Percentiles rank a stretch among this genome's conserved stretches.
Conservation (phyloP, 192 early-diverging fungal genomes). For the Coemansia sp. region DNA sequence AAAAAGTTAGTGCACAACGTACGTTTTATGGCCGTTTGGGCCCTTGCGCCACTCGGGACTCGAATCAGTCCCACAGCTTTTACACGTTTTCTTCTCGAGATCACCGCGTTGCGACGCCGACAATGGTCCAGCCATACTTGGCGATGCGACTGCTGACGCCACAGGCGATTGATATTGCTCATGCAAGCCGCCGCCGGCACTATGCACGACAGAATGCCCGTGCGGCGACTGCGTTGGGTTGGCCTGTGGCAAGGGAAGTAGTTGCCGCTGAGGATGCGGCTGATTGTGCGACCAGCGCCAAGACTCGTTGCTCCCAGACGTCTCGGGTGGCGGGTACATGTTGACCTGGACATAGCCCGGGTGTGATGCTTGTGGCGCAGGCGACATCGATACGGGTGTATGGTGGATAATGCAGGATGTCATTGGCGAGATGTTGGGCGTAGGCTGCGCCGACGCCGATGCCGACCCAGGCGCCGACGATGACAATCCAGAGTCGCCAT, state of each 20-base stretch:
- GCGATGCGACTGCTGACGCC: constrained; percentile 33
- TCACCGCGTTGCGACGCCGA: constrained; percentile 22
- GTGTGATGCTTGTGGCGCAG: constrained; percentile 31
- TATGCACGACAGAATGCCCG: constrained; percentile 18
- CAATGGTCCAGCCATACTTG: constrained; percentile 26
- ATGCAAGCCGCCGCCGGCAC: constrained; percentile 12
- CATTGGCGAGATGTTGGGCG: constrained; percentile 46
- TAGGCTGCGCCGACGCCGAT: constrained; percentile 29
- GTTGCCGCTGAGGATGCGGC: constrained; percentile 13
- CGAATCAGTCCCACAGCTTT: constrained; percentile 55
- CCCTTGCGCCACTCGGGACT: constrained; percentile 61
- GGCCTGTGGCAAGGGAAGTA: constrained; percentile 19
- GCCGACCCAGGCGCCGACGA: background rate
- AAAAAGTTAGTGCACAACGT: constrained; percentile 22
- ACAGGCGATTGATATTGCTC: constrained; percentile 47
- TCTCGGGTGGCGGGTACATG: constrained; percentile 45
- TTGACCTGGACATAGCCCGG: constrained; percentile 39
- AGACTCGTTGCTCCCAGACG: constrained; percentile 6
- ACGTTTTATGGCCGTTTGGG: constrained; percentile 59
- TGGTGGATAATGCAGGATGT: constrained; percentile 34
- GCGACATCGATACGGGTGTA: constrained; percentile 42
- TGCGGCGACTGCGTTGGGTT: constrained; percentile 27
- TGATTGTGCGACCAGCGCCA: constrained; percentile 39
- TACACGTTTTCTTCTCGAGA: constrained; percentile 50
- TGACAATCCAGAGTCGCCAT: constrained; percentile 11